Evolutionary conservation across 2,329 filamentous ascomycete species (phyloP), one percentile per base, ranked within the genome.

Genomic region (Venturia effusa): DNA sequence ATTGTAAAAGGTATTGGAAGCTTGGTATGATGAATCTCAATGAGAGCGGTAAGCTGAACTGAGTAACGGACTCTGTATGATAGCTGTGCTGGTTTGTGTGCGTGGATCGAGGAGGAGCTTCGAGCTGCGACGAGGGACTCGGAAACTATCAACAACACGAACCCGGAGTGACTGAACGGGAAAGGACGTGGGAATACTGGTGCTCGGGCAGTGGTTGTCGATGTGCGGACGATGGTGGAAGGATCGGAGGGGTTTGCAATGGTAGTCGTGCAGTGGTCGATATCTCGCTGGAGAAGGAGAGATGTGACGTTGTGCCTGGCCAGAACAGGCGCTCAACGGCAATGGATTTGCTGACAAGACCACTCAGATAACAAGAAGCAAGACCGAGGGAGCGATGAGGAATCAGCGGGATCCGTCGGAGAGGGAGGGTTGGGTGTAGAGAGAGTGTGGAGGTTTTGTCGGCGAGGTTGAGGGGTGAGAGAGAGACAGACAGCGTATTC

Each of bases 1-100:
- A 32, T 27, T 43, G 34, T 27, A 27, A 27, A 60, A 17, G 40
- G 37, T 40, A 40, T 60, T 41, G 41, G 59, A 60, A 60, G 34
- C 37, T 60, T 34, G 51, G 51, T 57, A 57, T 60, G 59, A 60
- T 40, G 59, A 15, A 41, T 40, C 59, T 60, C 59, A 60, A 60
- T 60, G 59, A 60, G 27, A 60, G 59, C 59, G 40, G 59, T 60
- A 60, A 60, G 40, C 59, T 60, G 34, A 60, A 41, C 51, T 32
- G 59, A 43, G 37, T 39, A 40, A 60, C 22, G 40, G 59, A 40
- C 37, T 41, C 59, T 32, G 22, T 60, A 19, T 32, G 34, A 60
- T 60, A 60, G 57, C 57, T 60, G 59, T 57, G 51, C 15, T 27
- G 13, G 30, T 15, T 19, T 57, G 51, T 57, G 51, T 51, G 45